These are phyloP conservation scores for Apiospora rasikravindrae DNA, from an alignment of 2,329 filamentous ascomycete species.

Conservation along the genomic window DNA sequence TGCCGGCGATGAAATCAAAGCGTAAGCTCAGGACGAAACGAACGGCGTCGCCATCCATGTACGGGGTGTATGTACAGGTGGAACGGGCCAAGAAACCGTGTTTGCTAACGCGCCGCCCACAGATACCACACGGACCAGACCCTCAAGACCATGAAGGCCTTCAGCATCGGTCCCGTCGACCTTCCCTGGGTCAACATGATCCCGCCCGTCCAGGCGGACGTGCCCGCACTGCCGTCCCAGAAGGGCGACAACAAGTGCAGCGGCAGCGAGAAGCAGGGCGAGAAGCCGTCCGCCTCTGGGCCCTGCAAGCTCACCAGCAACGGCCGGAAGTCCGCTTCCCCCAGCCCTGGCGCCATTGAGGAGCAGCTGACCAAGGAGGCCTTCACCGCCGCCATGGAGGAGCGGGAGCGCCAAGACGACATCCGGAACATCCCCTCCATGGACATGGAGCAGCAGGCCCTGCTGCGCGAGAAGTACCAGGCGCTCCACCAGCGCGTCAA, in stretches of 20 bases:
- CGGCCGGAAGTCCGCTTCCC: neutral
- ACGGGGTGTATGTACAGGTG: slow-evolving; percentile 14
- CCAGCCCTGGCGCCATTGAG: slow-evolving; percentile 19
- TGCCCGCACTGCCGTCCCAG: slow-evolving; percentile 38
- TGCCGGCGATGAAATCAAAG: slow-evolving; percentile 63
- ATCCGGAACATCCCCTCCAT: slow-evolving; percentile 43
- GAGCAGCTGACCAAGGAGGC: slow-evolving; percentile 21
- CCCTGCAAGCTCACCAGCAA: slow-evolving; percentile 8
- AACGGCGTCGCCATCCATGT: neutral
- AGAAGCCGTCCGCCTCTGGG: neutral
- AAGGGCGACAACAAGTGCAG: slow-evolving; percentile 11
- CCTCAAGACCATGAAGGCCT: slow-evolving; percentile 62
- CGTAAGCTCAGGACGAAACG: slow-evolving; percentile 46
- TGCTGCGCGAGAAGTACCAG: slow-evolving; percentile 62
- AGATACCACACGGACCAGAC: slow-evolving; percentile 64
- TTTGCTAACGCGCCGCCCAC: slow-evolving; percentile 24
- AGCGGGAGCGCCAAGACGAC: slow-evolving; percentile 26
- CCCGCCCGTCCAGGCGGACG: slow-evolving; percentile 62
- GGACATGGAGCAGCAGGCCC: slow-evolving; percentile 57
- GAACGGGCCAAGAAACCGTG: neutral
- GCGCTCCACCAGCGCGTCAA: slow-evolving; percentile 59
- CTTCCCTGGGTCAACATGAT: slow-evolving; percentile 61
- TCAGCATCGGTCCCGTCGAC: slow-evolving; percentile 62
- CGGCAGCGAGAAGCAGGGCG: slow-evolving; percentile 10
- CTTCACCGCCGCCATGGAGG: slow-evolving; percentile 27